Evolutionary conservation across 2,329 filamentous ascomycete species (phyloP).

Genomic region (Cytospora leucostoma): DNA sequence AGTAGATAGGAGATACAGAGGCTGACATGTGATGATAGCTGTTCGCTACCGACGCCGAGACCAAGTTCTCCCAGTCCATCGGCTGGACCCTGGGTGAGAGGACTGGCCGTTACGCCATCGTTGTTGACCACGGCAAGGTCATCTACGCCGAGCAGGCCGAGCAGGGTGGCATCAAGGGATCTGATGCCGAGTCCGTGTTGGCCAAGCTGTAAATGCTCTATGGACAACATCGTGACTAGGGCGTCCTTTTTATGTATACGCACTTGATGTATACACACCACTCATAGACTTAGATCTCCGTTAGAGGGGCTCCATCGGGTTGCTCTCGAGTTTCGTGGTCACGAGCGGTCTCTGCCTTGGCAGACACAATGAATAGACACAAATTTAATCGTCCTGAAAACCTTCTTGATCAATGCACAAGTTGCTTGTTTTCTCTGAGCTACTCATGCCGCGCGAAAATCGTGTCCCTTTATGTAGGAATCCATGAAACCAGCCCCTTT

Average conservation of each 20-base stretch:
- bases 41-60: slow-evolving; percentile 71
- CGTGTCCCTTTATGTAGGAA: slow-evolving; percentile 32
- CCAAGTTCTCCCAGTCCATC: slow-evolving; percentile 74
- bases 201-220: slow-evolving; percentile 49
- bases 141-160: slow-evolving; percentile 73
- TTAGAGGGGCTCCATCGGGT: not conserved
- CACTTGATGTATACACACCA: not conserved
- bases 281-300: slow-evolving; percentile 20
- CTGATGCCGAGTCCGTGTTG: slow-evolving; percentile 56
- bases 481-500: slow-evolving; percentile 35
- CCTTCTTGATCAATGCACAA: slow-evolving; percentile 34
- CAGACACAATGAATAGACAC: slow-evolving; percentile 7
- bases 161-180: slow-evolving; percentile 46
- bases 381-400: not conserved
- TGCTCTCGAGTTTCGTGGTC: not conserved
- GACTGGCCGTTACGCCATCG: slow-evolving; percentile 76
- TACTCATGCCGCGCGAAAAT: slow-evolving; percentile 35
- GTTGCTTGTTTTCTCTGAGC: slow-evolving; percentile 36
- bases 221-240: slow-evolving; percentile 2
- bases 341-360: not conserved
- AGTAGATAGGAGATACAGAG: not conserved
- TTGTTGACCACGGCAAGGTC: slow-evolving; percentile 82
- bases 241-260: too few relatives aligned
- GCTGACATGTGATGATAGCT: slow-evolving; percentile 46
- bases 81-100: slow-evolving; percentile 77